Base-by-base conservation (phyloP, 768 basidiomycete species). In the Psilocybe cyanescens region DNA sequence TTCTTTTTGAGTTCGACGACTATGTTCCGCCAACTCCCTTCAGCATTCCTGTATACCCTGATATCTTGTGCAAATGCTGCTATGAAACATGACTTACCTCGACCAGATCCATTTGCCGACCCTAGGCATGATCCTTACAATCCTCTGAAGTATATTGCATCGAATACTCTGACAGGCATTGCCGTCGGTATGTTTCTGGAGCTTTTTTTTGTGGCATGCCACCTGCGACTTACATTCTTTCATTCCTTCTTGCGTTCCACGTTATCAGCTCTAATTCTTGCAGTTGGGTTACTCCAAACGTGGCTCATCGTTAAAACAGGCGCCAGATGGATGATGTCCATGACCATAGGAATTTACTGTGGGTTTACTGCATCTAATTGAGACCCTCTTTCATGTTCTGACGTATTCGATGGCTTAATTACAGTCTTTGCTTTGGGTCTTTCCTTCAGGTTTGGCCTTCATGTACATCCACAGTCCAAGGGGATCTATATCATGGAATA, bases 311-410 rank as follows among this genome's bases (percentile, higher is more conserved):
- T 70, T 66, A 78, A 74, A 58, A 81, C 76, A 56, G 81, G 85
- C 3, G 80, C 82, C 4, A 82, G 76, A 62, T 88, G 79, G 73
- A 89, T 90, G 88, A 67, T 86, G 33, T 70, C 79, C 16, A 85
- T 89, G 82, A 76, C 82, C 4, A 81, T 90, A 58, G 88, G 88
- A n/a, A 78, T 76, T 31, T 86, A 82, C 69, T 80, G 86, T 82
- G 57, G 50, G 84, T 75, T 11, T 2, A 35, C 52, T 45, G 30
- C 29, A 14, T 17, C 24, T 24, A 24, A 16, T 17, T 17, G 28
- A 24, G 7, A 19, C 4, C 52, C 46, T 50, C 30, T 31, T 24
- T 9, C 8, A 9, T 49, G 16, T 30, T 12, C 12, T 3, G 14
- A 30, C 60, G 47, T 63, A 4, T 6, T 6, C 54, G 17, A 12